phyloP scores from a whole-genome alignment of 1,139 yeast genomes.

The Hanseniaspora sp. region DNA sequence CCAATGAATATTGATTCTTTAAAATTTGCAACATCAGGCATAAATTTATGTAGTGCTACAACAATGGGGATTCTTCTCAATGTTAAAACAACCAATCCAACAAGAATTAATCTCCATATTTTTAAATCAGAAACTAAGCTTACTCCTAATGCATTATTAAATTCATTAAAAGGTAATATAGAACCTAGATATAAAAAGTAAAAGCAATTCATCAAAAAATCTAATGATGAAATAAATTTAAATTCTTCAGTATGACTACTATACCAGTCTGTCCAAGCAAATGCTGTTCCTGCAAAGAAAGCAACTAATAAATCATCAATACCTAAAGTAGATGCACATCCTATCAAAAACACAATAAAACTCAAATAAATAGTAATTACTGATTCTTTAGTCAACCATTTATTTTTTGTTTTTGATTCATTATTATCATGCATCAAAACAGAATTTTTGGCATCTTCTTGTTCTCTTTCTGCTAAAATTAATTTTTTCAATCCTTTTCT shows the following conservation, averaged over 20 bases:
- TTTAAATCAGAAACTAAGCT: slow-evolving; percentile 45
- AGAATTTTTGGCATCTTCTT: background rate
- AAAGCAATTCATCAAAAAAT: slow-evolving; percentile 68
- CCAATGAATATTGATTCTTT: slow-evolving; percentile 93
- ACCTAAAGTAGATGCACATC: slow-evolving; percentile 84
- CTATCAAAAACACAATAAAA: slow-evolving; percentile 79
- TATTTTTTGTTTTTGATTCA: slow-evolving; percentile 39
- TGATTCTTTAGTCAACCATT: slow-evolving; percentile 83
- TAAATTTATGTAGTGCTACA: slow-evolving; percentile 59
- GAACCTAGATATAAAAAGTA: slow-evolving; percentile 92
- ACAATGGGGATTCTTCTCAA: slow-evolving; percentile 85
- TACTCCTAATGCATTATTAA: slow-evolving; percentile 39
- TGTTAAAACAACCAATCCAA: slow-evolving; percentile 74
- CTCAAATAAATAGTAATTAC: slow-evolving; percentile 83
- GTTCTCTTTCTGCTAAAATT: background rate
- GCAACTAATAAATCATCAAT: slow-evolving; percentile 87
- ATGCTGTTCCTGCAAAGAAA: slow-evolving; percentile 92
- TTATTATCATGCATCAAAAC: background rate
- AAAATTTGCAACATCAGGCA: slow-evolving; percentile 92
- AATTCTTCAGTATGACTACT: slow-evolving; percentile 79
- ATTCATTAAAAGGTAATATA: slow-evolving; percentile 83
- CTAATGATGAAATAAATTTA: slow-evolving; percentile 87
- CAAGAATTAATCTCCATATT: slow-evolving; percentile 73
- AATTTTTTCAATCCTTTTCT: slow-evolving; percentile 28
- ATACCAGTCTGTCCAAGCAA: slow-evolving; percentile 95